These are phyloP conservation scores for Fusarium bulbicola DNA, from an alignment of 2,329 filamentous ascomycete species.

Conservation along the genomic window DNA sequence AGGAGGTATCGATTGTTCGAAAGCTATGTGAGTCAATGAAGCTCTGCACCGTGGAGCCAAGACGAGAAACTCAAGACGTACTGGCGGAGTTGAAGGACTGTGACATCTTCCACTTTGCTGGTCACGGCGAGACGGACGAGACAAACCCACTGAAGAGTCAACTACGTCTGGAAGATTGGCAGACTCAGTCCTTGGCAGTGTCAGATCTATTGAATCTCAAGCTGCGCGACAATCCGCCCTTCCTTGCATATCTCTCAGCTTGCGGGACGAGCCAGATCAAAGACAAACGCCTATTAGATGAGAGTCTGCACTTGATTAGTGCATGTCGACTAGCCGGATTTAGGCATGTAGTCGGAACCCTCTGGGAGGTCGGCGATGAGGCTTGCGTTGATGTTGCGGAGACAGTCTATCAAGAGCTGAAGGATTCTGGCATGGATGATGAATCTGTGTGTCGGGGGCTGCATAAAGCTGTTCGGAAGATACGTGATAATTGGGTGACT, in stretches of 20 bases:
- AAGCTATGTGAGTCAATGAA: fast-evolving
- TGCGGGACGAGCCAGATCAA: background rate
- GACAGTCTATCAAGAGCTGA: background rate
- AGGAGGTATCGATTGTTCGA: background rate
- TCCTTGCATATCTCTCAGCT: background rate
- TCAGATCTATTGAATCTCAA: background rate
- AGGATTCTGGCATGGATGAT: background rate
- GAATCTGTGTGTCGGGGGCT: background rate
- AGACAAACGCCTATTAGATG: background rate
- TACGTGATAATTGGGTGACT: background rate
- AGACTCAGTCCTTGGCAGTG: background rate
- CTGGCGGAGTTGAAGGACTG: background rate
- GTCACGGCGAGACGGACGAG: background rate
- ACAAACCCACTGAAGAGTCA: background rate
- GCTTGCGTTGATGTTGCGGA: background rate
- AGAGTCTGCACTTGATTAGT: background rate
- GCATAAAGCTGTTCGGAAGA: background rate
- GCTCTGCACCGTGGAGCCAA: background rate
- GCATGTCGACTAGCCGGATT: background rate
- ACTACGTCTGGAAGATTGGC: background rate
- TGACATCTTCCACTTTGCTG: background rate
- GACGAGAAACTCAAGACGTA: background rate
- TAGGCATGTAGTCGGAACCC: background rate
- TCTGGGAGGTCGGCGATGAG: background rate
- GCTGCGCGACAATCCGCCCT: background rate